Evolutionary conservation across 2,329 filamentous ascomycete genomes (phyloP).

Genomic region (Microcyclosporella mali): DNA sequence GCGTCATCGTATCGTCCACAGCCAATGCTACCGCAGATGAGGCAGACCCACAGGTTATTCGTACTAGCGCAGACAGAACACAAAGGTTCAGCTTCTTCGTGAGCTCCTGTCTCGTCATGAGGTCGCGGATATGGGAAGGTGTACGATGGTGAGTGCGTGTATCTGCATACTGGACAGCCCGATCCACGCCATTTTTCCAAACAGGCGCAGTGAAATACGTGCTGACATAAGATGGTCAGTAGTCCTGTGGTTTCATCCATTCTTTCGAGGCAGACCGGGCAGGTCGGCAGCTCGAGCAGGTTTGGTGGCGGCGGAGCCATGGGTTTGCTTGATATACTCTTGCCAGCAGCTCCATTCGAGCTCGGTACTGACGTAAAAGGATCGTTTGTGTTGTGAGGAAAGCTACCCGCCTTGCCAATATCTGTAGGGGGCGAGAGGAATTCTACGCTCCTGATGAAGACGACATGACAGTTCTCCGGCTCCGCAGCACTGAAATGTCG

Average conservation of each 20-base stretch:
- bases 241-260: conserved; percentile 98
- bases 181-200: conserved; percentile 92
- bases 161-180: conserved; percentile 90
- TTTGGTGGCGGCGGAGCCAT: conserved; percentile 72
- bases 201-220: conserved; percentile 95
- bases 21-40: conserved; percentile 87
- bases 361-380: conserved; percentile 49
- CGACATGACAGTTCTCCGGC: conserved; percentile 91
- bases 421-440: conserved; percentile 59
- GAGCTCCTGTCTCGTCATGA: conserved; percentile 20
- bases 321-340: conserved; percentile 46
- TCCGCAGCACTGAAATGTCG: conserved; percentile 70
- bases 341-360: conserved; percentile 23
- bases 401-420: conserved; percentile 48
- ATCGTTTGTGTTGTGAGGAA: conserved; percentile 56
- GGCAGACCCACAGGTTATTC: conserved; percentile 86
- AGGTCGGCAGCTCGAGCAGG: conserved; percentile 86
- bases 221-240: conserved; percentile 92
- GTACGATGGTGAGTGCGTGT: conserved; percentile 60
- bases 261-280: conserved; percentile 89
- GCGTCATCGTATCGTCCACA: conserved; percentile 94
- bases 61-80: conserved; percentile 76
- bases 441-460: conserved; percentile 87
- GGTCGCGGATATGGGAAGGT: conserved; percentile 33
- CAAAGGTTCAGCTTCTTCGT: conserved; percentile 57